phyloP scores from a whole-genome alignment of 2,329 filamentous ascomycete species.

The Fusarium praegraminearum region DNA sequence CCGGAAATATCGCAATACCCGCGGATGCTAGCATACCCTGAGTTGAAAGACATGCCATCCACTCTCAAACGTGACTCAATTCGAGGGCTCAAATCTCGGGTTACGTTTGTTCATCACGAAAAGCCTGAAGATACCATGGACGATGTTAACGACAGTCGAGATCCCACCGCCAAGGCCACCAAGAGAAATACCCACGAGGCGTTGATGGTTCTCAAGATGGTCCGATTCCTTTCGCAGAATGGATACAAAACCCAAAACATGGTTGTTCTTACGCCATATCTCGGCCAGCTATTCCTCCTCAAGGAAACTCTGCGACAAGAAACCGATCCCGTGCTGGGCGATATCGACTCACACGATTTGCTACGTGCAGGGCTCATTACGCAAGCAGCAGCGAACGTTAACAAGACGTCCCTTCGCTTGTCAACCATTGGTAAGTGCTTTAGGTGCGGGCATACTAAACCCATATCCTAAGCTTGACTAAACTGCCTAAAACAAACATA shows the following conservation, averaged over 20 bases:
- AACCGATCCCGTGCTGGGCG: conserved; percentile 75
- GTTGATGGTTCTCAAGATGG: conserved; percentile 71
- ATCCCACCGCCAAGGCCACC: conserved; percentile 62
- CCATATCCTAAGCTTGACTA: background rate
- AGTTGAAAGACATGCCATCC: conserved; percentile 65
- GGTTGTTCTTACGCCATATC: conserved; percentile 78
- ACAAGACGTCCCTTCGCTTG: conserved; percentile 67
- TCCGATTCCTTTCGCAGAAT: conserved; percentile 77
- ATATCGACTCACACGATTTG: conserved; percentile 74
- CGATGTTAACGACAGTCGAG: conserved; percentile 61
- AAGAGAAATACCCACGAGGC: conserved; percentile 74
- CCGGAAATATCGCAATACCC: conserved; percentile 74
- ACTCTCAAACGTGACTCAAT: conserved; percentile 62
- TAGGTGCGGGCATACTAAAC: no score
- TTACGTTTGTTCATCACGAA: conserved; percentile 76
- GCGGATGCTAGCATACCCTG: conserved; percentile 70
- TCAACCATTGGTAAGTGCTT: conserved; percentile 74
- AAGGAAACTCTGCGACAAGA: conserved; percentile 63
- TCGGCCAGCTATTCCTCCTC: conserved; percentile 74
- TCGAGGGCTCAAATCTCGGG: conserved; percentile 67
- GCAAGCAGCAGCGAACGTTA: conserved; percentile 61
- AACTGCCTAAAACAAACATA: background rate
- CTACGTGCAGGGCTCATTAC: conserved; percentile 69
- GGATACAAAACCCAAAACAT: conserved; percentile 74
- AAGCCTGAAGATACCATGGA: conserved; percentile 62